Evolutionary conservation across 768 basidiomycete species (phyloP), one percentile per base, ranked within the genome.

Genomic region (Serendipita indica): DNA sequence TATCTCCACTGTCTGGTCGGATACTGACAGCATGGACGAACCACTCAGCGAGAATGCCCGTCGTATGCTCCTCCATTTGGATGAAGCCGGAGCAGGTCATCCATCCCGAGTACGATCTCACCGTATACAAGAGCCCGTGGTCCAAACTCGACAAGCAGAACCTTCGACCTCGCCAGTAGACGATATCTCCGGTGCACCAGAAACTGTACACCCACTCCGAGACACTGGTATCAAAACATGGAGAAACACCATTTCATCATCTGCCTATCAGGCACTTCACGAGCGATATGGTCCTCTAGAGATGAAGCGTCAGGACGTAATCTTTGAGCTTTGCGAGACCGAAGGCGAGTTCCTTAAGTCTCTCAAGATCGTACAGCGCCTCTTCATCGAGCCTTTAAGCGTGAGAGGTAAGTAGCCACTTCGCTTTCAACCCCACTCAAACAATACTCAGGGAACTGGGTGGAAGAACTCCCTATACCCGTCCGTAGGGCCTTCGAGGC

Each of bases 401-500:
- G 74, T 79, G 2, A 79, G 83, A 61, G 77, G 83, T 63, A 80
- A 80, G 57, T 27, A 25, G 18, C 18, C 10, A 67, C 73, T 1
- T 96, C 91, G 89, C 83, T 94, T 34, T 72, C 79, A 5, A n/a
- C 5, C 41, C 5, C 27, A 6, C n/a, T n/a, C 27, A 7, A n/a
- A n/a, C n/a, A n/a, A 6, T 43, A 18, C 41, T 28, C n/a, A 54
- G 49, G 49, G 12, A 16, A 28, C 25, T 54, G 49, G 49, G 25
- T 54, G 1, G 10, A 20, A 20, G 49, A 33, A 25, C 69, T 97
- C 16, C 89, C 90, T 0, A 62, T 72, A 1, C 77, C 81, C 33
- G 74, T 90, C 12, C 76, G 82, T 0, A 79, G 80, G 10, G 73
- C 91, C 20, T 81, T 97, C 61, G 89, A 92, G 68, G 89, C 87